Conservation (phyloP, 2,329 filamentous ascomycete species). For the Thielaviopsis euricoi region DNA sequence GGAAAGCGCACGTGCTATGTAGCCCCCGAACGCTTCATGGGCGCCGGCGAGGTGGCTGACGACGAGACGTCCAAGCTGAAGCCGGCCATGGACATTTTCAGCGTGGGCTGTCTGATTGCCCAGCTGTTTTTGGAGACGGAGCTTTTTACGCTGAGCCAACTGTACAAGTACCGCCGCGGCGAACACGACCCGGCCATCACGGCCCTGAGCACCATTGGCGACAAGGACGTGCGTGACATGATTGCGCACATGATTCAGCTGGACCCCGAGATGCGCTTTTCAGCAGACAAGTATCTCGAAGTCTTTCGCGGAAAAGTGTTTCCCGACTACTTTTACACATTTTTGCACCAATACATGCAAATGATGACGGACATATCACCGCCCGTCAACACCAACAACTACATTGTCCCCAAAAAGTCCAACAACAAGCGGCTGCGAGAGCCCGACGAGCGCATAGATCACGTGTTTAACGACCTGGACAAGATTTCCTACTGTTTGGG, state of each 20-base stretch:
- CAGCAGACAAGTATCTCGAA: constrained; percentile 82
- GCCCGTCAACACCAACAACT: constrained; percentile 42
- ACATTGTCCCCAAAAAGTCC: constrained; percentile 47
- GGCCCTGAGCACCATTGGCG: constrained; percentile 71
- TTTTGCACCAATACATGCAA: constrained; percentile 95
- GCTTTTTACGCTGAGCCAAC: constrained; percentile 92
- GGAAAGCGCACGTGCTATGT: constrained; percentile 86
- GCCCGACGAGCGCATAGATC: constrained; percentile 83
- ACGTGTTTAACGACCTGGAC: constrained; percentile 87
- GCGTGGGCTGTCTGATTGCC: constrained; percentile 88
- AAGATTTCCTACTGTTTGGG: constrained; percentile 88
- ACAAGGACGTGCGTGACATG: constrained; percentile 73
- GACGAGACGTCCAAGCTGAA: constrained; percentile 42
- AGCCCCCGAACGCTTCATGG: constrained; percentile 80
- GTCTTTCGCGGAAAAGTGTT: constrained; percentile 90
- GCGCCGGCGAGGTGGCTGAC: constrained; percentile 48
- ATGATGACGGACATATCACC: constrained; percentile 72
- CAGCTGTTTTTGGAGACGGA: constrained; percentile 90
- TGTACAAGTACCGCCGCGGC: constrained; percentile 83
- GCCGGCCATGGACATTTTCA: constrained; percentile 99
- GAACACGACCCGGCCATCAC: constrained; percentile 80
- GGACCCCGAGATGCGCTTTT: constrained; percentile 80
- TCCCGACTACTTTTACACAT: constrained; percentile 92
- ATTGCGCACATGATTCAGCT: constrained; percentile 93
- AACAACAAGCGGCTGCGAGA: constrained; percentile 55